Percentiles rank a stretch among this genome's conserved stretches.
Evolutionary conservation across 2,329 filamentous ascomycete species (phyloP).

Genomic region (Aspergillus hiratsukae): DNA sequence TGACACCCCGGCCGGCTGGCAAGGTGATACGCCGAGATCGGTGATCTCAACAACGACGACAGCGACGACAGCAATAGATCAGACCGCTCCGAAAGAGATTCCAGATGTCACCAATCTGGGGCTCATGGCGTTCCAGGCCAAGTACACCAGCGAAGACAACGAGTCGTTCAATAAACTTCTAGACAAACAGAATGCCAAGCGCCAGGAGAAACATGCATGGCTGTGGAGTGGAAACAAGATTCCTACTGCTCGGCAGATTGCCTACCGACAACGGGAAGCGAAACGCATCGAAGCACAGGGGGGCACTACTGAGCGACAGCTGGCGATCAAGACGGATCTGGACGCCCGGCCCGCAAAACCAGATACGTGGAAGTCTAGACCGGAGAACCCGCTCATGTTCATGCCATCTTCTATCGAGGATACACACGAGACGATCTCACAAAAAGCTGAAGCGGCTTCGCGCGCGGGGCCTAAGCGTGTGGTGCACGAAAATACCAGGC

Average conservation of each 20-base stretch:
- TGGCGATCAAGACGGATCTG: constrained; percentile 58
- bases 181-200: constrained; percentile 83
- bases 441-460: constrained; percentile 66
- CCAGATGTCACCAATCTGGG: constrained; percentile 71
- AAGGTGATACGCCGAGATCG: constrained; percentile 69
- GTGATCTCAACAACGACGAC: constrained; percentile 40
- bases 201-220: constrained; percentile 81
- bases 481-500: constrained; percentile 76
- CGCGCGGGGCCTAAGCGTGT: constrained; percentile 72
- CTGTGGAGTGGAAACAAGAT: constrained; percentile 86
- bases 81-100: constrained; percentile 42
- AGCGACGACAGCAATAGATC: constrained; percentile 18
- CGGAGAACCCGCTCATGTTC: constrained; percentile 89
- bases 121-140: constrained; percentile 79
- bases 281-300: constrained; percentile 66
- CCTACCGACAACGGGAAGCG: constrained; percentile 52
- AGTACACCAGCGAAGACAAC: constrained; percentile 96
- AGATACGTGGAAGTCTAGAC: constrained; percentile 68
- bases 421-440: constrained; percentile 55
- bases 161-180: constrained; percentile 92
- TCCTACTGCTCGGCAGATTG: constrained; percentile 57
- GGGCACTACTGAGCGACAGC: constrained; percentile 54
- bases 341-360: constrained; percentile 73
- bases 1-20: constrained; percentile 48
- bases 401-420: constrained; percentile 48